These are phyloP conservation scores for Mycena albidolilacea DNA, from an alignment of 768 basidiomycete species.

Conservation along the genomic window DNA sequence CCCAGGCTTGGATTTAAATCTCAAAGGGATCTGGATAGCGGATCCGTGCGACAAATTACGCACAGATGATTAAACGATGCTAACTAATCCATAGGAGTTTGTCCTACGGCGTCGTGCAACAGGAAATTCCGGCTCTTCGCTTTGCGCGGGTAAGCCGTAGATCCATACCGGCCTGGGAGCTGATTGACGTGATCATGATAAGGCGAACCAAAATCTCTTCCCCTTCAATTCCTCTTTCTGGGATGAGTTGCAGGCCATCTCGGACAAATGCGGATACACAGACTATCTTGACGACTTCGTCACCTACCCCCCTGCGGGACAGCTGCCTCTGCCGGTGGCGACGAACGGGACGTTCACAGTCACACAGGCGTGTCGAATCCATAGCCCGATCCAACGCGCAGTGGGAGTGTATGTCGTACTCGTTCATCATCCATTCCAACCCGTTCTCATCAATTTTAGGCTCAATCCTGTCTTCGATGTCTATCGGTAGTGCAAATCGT, in stretches of 20 bases:
- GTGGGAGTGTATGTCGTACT: slow-evolving; percentile 58
- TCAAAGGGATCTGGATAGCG: slow-evolving; percentile 77
- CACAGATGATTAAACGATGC: background rate
- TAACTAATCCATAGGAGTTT: slow-evolving; percentile 32
- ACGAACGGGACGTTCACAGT: slow-evolving; percentile 59
- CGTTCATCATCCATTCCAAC: background rate
- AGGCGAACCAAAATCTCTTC: slow-evolving; percentile 72
- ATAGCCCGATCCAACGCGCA: slow-evolving; percentile 64
- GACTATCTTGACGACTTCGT: slow-evolving; percentile 73
- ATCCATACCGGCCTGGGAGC: background rate
- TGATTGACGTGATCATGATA: slow-evolving; percentile 2
- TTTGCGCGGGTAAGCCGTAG: slow-evolving; percentile 59
- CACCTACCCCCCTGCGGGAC: slow-evolving; percentile 74
- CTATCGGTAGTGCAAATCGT: slow-evolving; percentile 55
- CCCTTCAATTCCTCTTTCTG: slow-evolving; percentile 71
- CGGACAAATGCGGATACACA: slow-evolving; percentile 71
- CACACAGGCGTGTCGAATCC: slow-evolving; percentile 59
- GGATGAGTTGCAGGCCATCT: slow-evolving; percentile 66
- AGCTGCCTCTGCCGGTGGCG: slow-evolving; percentile 71
- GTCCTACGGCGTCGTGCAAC: slow-evolving; percentile 67
- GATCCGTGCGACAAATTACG: slow-evolving; percentile 54
- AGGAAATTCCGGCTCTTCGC: slow-evolving; percentile 76
- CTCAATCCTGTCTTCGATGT: slow-evolving; percentile 72
- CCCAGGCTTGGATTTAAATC: slow-evolving; percentile 64
- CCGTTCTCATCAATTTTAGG: slow-evolving; percentile 35